These are phyloP conservation scores for Sequoiadendron giganteum DNA, from an alignment of 75 land plant species.

Conservation along the genomic window DNA sequence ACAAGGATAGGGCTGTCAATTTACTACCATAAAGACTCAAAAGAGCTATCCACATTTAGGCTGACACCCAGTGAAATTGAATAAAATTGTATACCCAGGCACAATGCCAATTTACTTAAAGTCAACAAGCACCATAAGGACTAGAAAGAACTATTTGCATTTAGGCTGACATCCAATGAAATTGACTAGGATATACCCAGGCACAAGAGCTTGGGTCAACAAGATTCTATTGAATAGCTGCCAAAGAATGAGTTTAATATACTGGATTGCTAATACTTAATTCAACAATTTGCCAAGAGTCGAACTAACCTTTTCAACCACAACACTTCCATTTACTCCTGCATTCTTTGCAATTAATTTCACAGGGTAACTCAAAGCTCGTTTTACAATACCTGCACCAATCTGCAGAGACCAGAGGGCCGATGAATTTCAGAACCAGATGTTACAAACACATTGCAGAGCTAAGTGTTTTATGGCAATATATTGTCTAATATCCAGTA, in stretches of 20 bases:
- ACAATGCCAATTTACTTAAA: background rate
- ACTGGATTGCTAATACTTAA: background rate
- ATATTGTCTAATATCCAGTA: background rate
- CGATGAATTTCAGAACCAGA: background rate
- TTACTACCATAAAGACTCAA: background rate
- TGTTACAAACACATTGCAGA: background rate
- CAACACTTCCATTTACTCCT: slow-evolving; percentile 79
- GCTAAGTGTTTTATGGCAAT: too few relatives aligned
- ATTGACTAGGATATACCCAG: background rate
- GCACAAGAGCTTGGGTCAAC: background rate
- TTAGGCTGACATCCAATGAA: background rate
- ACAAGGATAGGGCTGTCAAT: background rate
- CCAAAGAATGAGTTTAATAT: background rate
- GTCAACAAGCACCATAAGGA: background rate
- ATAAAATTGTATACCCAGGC: background rate
- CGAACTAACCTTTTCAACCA: slow-evolving; percentile 69
- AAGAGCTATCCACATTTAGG: background rate
- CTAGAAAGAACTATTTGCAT: background rate
- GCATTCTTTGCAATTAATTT: slow-evolving; percentile 89
- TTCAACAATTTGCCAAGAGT: background rate
- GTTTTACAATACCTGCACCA: slow-evolving; percentile 87
- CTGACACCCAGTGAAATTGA: background rate
- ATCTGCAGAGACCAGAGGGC: slow-evolving; percentile 43
- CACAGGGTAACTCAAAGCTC: slow-evolving; percentile 74
- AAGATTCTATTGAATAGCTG: background rate